A percentile compares a stretch with the other conserved stretches of the same genome.
phyloP scores from a whole-genome alignment of 1,284 basidiomycete species.

The Coniophora puteana region DNA sequence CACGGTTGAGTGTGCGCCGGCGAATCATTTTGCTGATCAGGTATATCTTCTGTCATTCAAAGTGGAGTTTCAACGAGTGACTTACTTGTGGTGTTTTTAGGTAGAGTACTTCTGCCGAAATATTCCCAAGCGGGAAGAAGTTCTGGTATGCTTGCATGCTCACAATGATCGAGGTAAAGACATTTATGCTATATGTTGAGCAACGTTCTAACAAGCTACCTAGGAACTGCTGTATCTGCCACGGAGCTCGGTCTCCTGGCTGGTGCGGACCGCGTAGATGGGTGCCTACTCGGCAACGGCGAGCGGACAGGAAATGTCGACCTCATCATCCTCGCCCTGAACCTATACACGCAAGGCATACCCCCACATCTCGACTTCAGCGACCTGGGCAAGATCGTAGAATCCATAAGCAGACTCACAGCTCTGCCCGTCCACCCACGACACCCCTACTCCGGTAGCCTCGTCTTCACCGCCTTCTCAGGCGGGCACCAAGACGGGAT shows the following conservation, averaged over 20 bases:
- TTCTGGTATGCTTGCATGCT: constrained; percentile 88
- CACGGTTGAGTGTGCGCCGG: constrained; percentile 92
- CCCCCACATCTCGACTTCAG: constrained; percentile 84
- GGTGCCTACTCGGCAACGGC: constrained; percentile 94
- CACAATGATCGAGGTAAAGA: constrained; percentile 88
- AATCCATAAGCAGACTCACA: constrained; percentile 92
- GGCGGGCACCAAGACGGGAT: constrained; percentile 99
- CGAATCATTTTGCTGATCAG: constrained; percentile 95
- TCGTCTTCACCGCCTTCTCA: constrained; percentile 96
- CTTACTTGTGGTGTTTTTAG: constrained; percentile 35
- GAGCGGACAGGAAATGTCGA: constrained; percentile 99
- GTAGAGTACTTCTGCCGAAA: constrained; percentile 88
- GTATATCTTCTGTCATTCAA: constrained; percentile 42
- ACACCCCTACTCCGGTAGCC: constrained; percentile 93
- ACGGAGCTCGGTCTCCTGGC: constrained; percentile 16
- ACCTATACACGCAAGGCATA: constrained; percentile 92
- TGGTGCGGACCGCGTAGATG: constrained; percentile 72
- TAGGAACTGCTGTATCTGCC: constrained; percentile 1
- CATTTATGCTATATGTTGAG: not conserved
- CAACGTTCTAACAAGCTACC: not conserved
- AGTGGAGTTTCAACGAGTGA: too few relatives aligned
- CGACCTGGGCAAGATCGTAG: constrained; percentile 85
- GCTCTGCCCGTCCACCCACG: constrained; percentile 91
- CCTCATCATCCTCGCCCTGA: constrained; percentile 89
- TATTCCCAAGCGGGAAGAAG: constrained; percentile 83